These are phyloP conservation scores for Alternaria brassicicola DNA, from an alignment of 2,329 filamentous ascomycete species.

Conservation along the genomic window DNA sequence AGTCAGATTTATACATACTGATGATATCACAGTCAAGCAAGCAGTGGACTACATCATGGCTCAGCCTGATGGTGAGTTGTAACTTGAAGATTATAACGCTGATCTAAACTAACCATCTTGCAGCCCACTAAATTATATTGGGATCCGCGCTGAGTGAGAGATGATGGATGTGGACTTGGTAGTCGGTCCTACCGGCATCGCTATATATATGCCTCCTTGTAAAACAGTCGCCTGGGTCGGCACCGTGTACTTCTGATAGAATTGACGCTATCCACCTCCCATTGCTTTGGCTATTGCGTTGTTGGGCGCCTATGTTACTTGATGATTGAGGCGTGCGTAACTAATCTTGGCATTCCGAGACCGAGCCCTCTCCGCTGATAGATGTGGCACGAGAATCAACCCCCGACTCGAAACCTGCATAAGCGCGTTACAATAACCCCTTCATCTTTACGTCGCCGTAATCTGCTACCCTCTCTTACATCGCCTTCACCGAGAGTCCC, in stretches of 20 bases:
- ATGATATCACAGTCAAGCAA: constrained; percentile 74
- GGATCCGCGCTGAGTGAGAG: constrained; percentile 26
- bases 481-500: constrained; percentile 19
- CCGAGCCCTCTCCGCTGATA: constrained; percentile 24
- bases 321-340: constrained; percentile 20
- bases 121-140: constrained; percentile 43
- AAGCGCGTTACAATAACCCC: constrained; percentile 26
- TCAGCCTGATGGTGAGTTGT: constrained; percentile 82
- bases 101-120: constrained; percentile 24
- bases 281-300: constrained; percentile 11
- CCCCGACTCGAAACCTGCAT: constrained; percentile 21
- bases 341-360: constrained; percentile 25
- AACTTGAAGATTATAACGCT: constrained; percentile 28
- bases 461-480: constrained; percentile 16
- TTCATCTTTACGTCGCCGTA: constrained; percentile 22
- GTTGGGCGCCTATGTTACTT: constrained; percentile 5
- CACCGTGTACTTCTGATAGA: constrained; percentile 47
- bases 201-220: constrained; percentile 49
- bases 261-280: constrained; percentile 41
- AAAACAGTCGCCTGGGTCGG: constrained; percentile 47
- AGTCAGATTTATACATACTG: constrained; percentile 32
- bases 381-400: constrained; percentile 34
- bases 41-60: constrained; percentile 91
- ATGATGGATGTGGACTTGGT: constrained; percentile 37
- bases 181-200: constrained; percentile 41